Base-by-base conservation (phyloP, 441 rosid species). In the Bocquillonia castaneifolia region DNA sequence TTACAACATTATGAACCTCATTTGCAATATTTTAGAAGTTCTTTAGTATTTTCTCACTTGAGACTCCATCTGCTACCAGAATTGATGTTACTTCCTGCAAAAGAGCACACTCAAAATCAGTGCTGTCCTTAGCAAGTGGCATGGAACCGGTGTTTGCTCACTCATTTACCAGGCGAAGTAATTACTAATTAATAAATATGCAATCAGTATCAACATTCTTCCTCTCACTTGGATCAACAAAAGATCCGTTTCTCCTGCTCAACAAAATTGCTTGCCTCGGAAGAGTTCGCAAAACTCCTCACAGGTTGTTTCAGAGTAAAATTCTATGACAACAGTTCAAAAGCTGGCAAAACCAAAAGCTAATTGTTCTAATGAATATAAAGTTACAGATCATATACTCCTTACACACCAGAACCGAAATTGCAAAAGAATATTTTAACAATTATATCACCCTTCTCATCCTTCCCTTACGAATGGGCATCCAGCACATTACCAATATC, bases 51-150 rank as follows among this genome's bases (percentile, higher is more conserved):
- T 84, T 90, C 72, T 84, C 91, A n/a, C 73, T 78, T 2, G 89
- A 77, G 57, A 94, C 87, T 54, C 97, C 99, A 59, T 81, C 94
- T 5, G 80, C 90, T 34, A 84, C 80, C 29, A 94, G 93, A 57
- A 88, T 81, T 39, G 91, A 77, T n/a, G 92, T 84, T 69, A 94
- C 83, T 77, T 91, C 97, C 97, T 93, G 91, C 86, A 84, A 25
- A 61, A 63, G 10, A 72, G 52, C 59, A 67, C 25, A 56, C 72
- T 45, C 23, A 45, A 44, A 42, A 20, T 26, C 42, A 58, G 22
- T 1, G 29, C 8, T 18, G 55, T 18, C 26, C 40, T 13, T 47
- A 3, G 10, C 32, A 28, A 15, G 14, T 12, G 13, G 15, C 17
- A 1, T 44, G 31, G 6, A 22, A 42, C 12, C 22, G 45, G 23